Evolutionary conservation across 2,329 filamentous ascomycete genomes (phyloP), one percentile per base, ranked within the genome.

Genomic region (Fusarium sp.): DNA sequence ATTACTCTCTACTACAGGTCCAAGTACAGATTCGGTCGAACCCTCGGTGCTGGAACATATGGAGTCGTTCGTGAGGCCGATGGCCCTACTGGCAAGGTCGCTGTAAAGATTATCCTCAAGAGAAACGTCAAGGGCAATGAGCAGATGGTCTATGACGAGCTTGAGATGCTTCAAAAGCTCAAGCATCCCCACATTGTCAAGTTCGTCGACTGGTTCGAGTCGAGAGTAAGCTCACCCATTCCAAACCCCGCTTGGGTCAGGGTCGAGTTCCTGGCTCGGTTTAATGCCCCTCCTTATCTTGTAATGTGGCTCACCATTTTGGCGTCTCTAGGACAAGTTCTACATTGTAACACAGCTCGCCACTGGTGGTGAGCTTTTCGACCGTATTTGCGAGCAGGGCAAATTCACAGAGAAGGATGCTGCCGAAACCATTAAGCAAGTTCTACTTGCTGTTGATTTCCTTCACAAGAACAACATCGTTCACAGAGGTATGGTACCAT

Each of bases 191-290:
- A 98, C 80, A 99, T 99, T 77, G 96, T 99, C 81, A 90, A 91
- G 72, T 99, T 99, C 77, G 91, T 96, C 72, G 96, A 99, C 79
- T 99, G 96, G 95, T 99, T 99, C 77, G 96, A 99, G 82, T 98
- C 95, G 56, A 92, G 94, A 82, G 94, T 97, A 82, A 71, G 89
- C 74, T 46, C 30, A 20, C 34, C 21, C 45, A 28, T 21, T 32
- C 26, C 30, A 24, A 36, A 30, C 7, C 12, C 44, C 23, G 34
- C 40, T 62, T 45, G 39, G 42, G 24, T 42, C 39, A 52, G 30
- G 47, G 48, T 44, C 45, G 43, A 30, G 53, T 48, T 32, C 44
- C 46, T 47, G 46, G 20, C 9, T 43, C 34, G 47, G 43, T 32
- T 50, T 28, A 46, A 32, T 46, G 20, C 48, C 49, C 51, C 52